phyloP scores from a whole-genome alignment of 2,329 filamentous ascomycete genomes.

The Claviceps sp. region DNA sequence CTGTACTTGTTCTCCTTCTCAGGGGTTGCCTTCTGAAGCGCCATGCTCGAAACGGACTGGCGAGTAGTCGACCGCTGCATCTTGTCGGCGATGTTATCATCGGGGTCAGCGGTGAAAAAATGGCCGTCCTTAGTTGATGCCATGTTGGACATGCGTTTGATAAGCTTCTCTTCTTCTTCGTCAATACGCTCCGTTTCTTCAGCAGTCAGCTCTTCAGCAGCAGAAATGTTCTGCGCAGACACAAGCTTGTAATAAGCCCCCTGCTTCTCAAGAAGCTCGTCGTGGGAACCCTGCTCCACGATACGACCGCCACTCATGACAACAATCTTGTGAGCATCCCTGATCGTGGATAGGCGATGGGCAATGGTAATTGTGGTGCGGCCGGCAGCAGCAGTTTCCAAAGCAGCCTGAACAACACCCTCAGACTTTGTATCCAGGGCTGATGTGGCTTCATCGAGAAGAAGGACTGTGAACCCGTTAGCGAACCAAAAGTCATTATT shows the following conservation, averaged over 20 bases:
- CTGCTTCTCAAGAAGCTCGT: constrained; percentile 55
- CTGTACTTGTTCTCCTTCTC: constrained; percentile 47
- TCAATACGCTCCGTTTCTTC: constrained; percentile 39
- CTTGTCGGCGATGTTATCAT: constrained; percentile 47
- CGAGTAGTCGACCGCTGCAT: constrained; percentile 41
- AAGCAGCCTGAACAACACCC: constrained; percentile 81
- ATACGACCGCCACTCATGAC: constrained; percentile 81
- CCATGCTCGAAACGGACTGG: constrained; percentile 55
- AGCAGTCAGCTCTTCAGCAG: constrained; percentile 37
- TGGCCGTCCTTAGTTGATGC: constrained; percentile 26
- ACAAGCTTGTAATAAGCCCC: constrained; percentile 77
- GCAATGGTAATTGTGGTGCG: constrained; percentile 94
- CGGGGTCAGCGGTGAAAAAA: constrained; percentile 40
- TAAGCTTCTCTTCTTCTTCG: constrained; percentile 35
- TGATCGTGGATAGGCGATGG: constrained; percentile 89
- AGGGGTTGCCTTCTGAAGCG: constrained; percentile 41
- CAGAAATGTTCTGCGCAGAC: constrained; percentile 70
- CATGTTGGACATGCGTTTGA: constrained; percentile 25
- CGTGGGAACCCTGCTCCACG: constrained; percentile 82
- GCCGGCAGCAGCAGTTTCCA: constrained; percentile 73
- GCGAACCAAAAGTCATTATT: background rate
- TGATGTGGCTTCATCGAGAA: constrained; percentile 90
- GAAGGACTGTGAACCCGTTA: constrained; percentile 42
- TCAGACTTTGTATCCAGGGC: constrained; percentile 91
- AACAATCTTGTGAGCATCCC: constrained; percentile 87